Percentiles rank a stretch among this genome's conserved stretches.
phyloP scores from a whole-genome alignment of 169 alveolate genomes.

The Plasmodium gonderi region DNA sequence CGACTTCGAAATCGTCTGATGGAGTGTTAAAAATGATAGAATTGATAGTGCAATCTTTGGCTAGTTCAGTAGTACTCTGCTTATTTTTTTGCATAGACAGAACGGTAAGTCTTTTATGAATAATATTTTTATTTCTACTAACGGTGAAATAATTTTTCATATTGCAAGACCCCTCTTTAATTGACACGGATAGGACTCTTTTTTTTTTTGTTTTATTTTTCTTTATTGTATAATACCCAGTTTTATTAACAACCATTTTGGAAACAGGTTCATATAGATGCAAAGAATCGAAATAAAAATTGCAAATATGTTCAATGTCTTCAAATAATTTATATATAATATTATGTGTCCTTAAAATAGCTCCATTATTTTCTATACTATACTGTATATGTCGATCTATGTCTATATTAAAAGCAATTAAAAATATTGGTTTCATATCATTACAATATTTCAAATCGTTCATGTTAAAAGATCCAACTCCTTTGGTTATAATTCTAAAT shows the following conservation, averaged over 20 bases:
- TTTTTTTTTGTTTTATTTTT: slow-evolving; percentile 78
- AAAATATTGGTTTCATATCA: slow-evolving; percentile 59
- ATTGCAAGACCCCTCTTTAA: slow-evolving; percentile 77
- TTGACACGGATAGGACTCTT: slow-evolving; percentile 81
- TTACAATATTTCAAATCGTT: slow-evolving; percentile 59
- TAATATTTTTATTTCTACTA: slow-evolving; percentile 61
- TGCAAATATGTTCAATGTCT: slow-evolving; percentile 84
- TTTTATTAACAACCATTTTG: slow-evolving; percentile 78
- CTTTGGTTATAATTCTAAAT: slow-evolving; percentile 82
- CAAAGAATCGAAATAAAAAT: slow-evolving; percentile 76
- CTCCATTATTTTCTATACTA: slow-evolving; percentile 50
- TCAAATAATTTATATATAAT: slow-evolving; percentile 89
- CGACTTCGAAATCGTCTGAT: slow-evolving; percentile 42
- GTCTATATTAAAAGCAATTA: slow-evolving; percentile 82
- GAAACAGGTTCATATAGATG: slow-evolving; percentile 78
- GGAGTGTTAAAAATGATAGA: slow-evolving; percentile 53
- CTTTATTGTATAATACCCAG: slow-evolving; percentile 77
- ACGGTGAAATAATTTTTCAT: slow-evolving; percentile 59
- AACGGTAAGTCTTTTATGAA: slow-evolving; percentile 70
- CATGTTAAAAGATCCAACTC: slow-evolving; percentile 88
- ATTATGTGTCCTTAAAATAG: slow-evolving; percentile 85
- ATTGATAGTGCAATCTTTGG: slow-evolving; percentile 52
- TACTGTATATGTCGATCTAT: slow-evolving; percentile 77
- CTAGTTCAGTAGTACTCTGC: slow-evolving; percentile 75
- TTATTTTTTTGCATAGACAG: slow-evolving; percentile 83